phyloP scores from a whole-genome alignment of 2,329 filamentous ascomycete species.

The Teratosphaeria viscida region DNA sequence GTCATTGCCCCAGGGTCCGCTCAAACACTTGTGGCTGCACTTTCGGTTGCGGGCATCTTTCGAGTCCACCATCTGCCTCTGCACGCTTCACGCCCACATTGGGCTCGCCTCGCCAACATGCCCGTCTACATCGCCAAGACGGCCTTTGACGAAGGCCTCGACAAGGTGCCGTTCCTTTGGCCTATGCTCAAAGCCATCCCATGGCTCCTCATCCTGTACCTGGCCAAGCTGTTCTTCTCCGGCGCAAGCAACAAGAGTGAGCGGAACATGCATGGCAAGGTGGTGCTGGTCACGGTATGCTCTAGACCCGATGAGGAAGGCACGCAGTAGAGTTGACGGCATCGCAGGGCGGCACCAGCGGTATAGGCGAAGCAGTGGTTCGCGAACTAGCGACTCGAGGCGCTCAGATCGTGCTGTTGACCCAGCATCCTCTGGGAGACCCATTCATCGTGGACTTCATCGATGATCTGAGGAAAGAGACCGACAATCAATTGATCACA shows the following conservation, averaged over 20 bases:
- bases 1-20: neutral
- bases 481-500: slow-evolving; percentile 80
- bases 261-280: slow-evolving; percentile 81
- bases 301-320: neutral
- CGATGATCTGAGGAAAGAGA: slow-evolving; percentile 67
- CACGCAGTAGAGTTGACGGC: neutral
- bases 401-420: slow-evolving; percentile 83
- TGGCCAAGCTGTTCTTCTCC: slow-evolving; percentile 65
- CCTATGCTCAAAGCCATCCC: slow-evolving; percentile 40
- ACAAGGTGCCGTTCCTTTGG: slow-evolving; percentile 31
- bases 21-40: neutral
- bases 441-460: slow-evolving; percentile 88
- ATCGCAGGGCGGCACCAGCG: slow-evolving; percentile 73
- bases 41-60: neutral
- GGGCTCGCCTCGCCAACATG: slow-evolving; percentile 33
- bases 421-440: slow-evolving; percentile 69
- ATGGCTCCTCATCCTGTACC: slow-evolving; percentile 41
- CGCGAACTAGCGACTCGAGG: slow-evolving; percentile 67
- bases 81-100: neutral
- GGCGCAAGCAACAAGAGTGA: slow-evolving; percentile 67
- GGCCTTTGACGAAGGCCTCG: slow-evolving; percentile 44
- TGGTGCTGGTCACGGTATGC: slow-evolving; percentile 76
- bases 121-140: slow-evolving; percentile 50
- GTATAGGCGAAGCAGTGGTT: slow-evolving; percentile 71
- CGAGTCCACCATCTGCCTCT: neutral